A percentile compares a stretch with the other conserved stretches of the same genome.
phyloP scores from a whole-genome alignment of 2,329 filamentous ascomycete genomes.

The Ophiostoma himal-ulmi region DNA sequence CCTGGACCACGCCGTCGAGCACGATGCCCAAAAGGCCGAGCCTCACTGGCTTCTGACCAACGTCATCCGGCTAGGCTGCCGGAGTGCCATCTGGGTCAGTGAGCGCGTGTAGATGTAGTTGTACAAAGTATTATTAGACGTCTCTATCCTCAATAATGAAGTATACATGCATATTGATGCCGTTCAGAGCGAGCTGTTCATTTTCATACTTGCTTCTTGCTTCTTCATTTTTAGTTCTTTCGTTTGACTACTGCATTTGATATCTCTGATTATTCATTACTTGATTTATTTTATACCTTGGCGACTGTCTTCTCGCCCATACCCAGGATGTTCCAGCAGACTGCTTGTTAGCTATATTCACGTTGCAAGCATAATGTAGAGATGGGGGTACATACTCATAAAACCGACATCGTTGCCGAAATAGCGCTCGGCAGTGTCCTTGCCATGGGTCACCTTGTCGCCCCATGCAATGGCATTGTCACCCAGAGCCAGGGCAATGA shows the following conservation, averaged over 20 bases:
- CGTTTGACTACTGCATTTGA: background rate
- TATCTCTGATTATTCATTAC: background rate
- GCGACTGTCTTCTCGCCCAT: conserved; percentile 13
- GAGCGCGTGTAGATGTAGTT: conserved; percentile 48
- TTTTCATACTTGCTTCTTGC: background rate
- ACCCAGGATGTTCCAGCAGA: conserved; percentile 20
- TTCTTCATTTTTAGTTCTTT: background rate
- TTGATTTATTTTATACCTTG: conserved; percentile 2
- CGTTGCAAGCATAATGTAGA: background rate
- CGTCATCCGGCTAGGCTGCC: conserved; percentile 82
- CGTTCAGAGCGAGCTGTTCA: background rate
- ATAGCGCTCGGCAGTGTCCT: conserved; percentile 56
- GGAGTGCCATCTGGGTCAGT: conserved; percentile 87
- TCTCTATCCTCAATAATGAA: background rate
- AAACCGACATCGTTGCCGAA: conserved; percentile 66
- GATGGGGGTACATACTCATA: conserved; percentile 46
- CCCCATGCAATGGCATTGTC: conserved; percentile 61
- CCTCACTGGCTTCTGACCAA: conserved; percentile 86
- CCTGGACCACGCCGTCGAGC: conserved; percentile 86
- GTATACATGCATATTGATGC: background rate
- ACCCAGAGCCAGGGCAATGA: conserved; percentile 67
- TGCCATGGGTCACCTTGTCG: conserved; percentile 52
- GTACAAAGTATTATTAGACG: background rate
- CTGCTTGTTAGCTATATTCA: conserved; percentile 11
- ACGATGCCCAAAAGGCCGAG: conserved; percentile 83